Evolutionary conservation across 768 basidiomycete genomes (phyloP).

Genomic region (Russula abietina): DNA sequence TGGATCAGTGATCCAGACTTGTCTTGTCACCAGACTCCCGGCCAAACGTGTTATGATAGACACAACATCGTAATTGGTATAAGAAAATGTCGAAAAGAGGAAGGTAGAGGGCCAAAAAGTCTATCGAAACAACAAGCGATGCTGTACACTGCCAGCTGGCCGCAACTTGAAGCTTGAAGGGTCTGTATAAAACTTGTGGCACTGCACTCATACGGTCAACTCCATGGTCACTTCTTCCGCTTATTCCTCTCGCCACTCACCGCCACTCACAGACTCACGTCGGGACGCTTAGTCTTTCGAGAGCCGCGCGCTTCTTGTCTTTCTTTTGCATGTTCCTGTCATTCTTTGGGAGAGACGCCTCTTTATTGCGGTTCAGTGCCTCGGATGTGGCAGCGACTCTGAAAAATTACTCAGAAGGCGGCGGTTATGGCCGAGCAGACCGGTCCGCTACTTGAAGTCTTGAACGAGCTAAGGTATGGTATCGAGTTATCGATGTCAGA

Average conservation of each 20-base stretch:
- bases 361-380: conserved; percentile 56
- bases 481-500: conserved; percentile 27
- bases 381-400: conserved; percentile 49
- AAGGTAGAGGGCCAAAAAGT: too few relatives aligned
- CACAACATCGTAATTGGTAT: too few relatives aligned
- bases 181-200: too few relatives aligned
- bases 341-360: conserved; percentile 59
- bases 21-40: too few relatives aligned
- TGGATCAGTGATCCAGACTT: too few relatives aligned
- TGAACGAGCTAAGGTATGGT: conserved; percentile 48
- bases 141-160: too few relatives aligned
- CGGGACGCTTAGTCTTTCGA: conserved; percentile 57
- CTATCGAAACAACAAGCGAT: too few relatives aligned
- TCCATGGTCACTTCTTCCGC: conserved; percentile 57
- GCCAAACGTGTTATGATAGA: too few relatives aligned
- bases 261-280: conserved; percentile 55
- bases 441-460: conserved; percentile 45
- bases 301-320: conserved; percentile 46
- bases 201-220: conserved; percentile 40
- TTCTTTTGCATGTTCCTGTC: conserved; percentile 51
- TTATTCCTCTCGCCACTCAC: conserved; percentile 36
- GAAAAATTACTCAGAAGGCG: conserved; percentile 42
- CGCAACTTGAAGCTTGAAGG: too few relatives aligned
- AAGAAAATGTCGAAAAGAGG: too few relatives aligned
- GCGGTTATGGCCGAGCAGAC: conserved; percentile 52